Evolutionary conservation across 2,329 filamentous ascomycete genomes (phyloP).

Genomic region (Diaporthe destruens): DNA sequence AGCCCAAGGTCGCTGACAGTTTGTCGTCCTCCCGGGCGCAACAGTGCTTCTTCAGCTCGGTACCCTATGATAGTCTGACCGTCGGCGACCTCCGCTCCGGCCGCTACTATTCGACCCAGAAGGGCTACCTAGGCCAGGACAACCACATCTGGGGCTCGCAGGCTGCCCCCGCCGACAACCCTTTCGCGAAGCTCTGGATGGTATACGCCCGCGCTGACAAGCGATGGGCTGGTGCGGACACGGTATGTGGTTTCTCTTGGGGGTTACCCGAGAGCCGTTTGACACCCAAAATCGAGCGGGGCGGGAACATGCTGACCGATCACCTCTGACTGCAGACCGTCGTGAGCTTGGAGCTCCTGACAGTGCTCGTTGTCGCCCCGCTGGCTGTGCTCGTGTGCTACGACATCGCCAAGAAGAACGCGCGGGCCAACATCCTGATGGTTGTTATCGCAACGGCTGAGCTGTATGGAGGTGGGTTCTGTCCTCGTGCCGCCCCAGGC

Average conservation of each 20-base stretch:
- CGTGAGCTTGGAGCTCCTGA: slow-evolving; percentile 74
- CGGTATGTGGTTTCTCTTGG: slow-evolving; percentile 54
- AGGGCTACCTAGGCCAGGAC: slow-evolving; percentile 64
- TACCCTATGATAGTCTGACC: slow-evolving; percentile 52
- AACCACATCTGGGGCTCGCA: slow-evolving; percentile 69
- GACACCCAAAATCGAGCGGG: neutral
- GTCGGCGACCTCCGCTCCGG: slow-evolving; percentile 49
- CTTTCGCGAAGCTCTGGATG: slow-evolving; percentile 74
- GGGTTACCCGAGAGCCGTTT: no score
- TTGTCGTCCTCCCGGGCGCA: neutral
- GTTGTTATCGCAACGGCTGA: slow-evolving; percentile 74
- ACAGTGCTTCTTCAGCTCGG: slow-evolving; percentile 79
- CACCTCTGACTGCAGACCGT: slow-evolving; percentile 58
- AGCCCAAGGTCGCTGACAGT: slow-evolving; percentile 2
- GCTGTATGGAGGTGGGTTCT: slow-evolving; percentile 70
- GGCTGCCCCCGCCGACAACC: slow-evolving; percentile 62
- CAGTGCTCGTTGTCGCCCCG: slow-evolving; percentile 72
- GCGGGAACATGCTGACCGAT: slow-evolving; percentile 23
- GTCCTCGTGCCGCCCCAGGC: neutral
- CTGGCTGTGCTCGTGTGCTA: slow-evolving; percentile 71
- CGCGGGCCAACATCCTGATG: slow-evolving; percentile 71
- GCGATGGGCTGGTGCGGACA: slow-evolving; percentile 73
- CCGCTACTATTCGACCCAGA: slow-evolving; percentile 60
- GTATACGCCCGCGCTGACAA: slow-evolving; percentile 75
- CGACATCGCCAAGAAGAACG: slow-evolving; percentile 67